These are phyloP conservation scores for Trypanosoma mega DNA, from an alignment of 208 protist species.

Conservation along the genomic window DNA sequence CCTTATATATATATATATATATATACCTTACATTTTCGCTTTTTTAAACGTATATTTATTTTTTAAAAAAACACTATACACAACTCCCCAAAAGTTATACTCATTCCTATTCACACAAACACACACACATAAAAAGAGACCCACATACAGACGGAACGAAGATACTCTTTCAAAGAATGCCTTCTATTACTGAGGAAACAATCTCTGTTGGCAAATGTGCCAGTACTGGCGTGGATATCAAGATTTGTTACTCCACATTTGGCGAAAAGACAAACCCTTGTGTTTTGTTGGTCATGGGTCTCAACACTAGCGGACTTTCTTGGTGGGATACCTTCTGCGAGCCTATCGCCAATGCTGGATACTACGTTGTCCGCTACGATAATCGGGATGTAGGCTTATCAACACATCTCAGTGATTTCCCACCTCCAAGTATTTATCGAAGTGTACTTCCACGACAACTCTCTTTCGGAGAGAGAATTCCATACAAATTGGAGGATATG, in stretches of 20 bases:
- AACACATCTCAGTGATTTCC: slow-evolving; percentile 54
- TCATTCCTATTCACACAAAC: too few species aligned
- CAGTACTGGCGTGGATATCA: slow-evolving; percentile 57
- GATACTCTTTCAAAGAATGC: slow-evolving; percentile 8
- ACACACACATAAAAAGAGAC: too few species aligned
- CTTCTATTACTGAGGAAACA: slow-evolving; percentile 35
- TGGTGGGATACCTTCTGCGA: slow-evolving; percentile 40
- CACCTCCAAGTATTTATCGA: slow-evolving; percentile 34
- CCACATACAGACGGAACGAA: not conserved
- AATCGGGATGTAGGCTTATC: slow-evolving; percentile 70
- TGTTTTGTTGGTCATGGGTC: slow-evolving; percentile 63
- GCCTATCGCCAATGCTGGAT: slow-evolving; percentile 42
- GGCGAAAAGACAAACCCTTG: slow-evolving; percentile 56
- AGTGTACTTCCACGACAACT: slow-evolving; percentile 46
- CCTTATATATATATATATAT: not conserved
- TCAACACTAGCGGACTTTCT: slow-evolving; percentile 32
- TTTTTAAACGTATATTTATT: slow-evolving; percentile 9
- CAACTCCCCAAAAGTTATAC: too few species aligned
- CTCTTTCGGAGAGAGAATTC: slow-evolving; percentile 31
- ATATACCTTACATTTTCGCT: not conserved
- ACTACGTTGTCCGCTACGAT: slow-evolving; percentile 80
- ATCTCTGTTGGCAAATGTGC: slow-evolving; percentile 54
- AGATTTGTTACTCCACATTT: slow-evolving; percentile 79
- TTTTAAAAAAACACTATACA: too few species aligned
- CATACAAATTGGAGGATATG: slow-evolving; percentile 73